Percentiles rank a stretch among this genome's conserved stretches.
Conservation (phyloP, 768 basidiomycete species). For the Lyophyllum semitale region DNA sequence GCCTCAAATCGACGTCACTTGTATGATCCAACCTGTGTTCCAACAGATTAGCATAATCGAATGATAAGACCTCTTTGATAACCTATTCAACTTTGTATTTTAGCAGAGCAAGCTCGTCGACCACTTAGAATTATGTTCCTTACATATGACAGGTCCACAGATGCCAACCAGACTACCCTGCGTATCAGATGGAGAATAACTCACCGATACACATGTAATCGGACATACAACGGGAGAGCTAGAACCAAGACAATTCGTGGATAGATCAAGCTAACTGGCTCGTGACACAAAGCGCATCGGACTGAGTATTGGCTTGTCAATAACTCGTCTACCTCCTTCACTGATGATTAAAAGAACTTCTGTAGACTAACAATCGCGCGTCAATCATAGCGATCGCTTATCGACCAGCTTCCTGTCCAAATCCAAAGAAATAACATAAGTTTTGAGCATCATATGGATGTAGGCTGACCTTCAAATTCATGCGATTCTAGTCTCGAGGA, state of each 20-base stretch:
- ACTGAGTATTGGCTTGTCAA: not conserved
- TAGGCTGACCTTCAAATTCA: not conserved
- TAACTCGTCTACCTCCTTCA: not conserved
- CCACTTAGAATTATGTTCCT: not conserved
- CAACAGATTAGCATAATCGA: not conserved
- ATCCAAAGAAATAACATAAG: not conserved
- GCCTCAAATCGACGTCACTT: conserved; percentile 1
- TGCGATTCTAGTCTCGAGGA: not conserved
- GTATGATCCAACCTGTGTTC: not conserved
- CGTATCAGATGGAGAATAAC: not conserved
- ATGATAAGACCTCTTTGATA: not conserved
- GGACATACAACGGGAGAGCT: not conserved
- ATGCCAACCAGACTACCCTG: not conserved
- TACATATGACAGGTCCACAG: conserved; percentile 1
- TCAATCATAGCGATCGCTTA: not conserved
- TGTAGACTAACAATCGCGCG: not conserved
- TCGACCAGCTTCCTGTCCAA: not conserved
- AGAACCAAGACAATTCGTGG: not conserved
- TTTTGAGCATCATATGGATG: not conserved
- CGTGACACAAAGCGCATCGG: no score
- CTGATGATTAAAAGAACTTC: not conserved
- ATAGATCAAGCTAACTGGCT: not conserved
- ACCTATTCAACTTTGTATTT: not conserved
- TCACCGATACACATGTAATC: not conserved
- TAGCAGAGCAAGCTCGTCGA: not conserved